Conservation (phyloP, 2,329 filamentous ascomycete genomes). For the Trichoderma polysporum region DNA sequence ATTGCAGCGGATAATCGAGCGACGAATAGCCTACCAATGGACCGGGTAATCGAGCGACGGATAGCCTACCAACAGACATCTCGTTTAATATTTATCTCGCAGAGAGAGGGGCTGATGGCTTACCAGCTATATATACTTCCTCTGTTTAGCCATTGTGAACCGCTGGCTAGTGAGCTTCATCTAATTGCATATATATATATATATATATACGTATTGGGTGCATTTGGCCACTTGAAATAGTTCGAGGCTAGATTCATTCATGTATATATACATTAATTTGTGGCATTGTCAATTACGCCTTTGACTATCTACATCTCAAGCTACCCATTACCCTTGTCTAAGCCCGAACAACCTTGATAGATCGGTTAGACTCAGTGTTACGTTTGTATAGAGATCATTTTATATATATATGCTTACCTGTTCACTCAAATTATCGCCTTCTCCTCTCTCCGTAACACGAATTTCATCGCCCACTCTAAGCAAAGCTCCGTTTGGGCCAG, state of each 20-base stretch:
- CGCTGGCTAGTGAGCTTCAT: background rate
- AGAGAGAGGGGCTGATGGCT: background rate
- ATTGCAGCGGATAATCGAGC: background rate
- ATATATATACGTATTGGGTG: background rate
- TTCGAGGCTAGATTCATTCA: background rate
- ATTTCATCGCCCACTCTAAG: conserved; percentile 29
- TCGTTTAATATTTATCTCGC: too few species aligned
- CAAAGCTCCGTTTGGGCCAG: conserved; percentile 22
- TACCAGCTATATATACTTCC: background rate
- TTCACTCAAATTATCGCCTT: background rate
- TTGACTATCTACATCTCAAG: background rate
- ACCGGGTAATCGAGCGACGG: background rate
- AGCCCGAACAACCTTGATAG: background rate
- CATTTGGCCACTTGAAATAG: background rate
- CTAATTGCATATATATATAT: background rate
- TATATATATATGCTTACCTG: background rate
- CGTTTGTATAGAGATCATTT: background rate
- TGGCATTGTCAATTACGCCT: background rate
- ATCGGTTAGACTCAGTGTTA: background rate
- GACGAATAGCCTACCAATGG: background rate
- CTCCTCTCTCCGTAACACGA: conserved; percentile 17
- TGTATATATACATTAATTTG: background rate
- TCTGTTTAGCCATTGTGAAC: background rate
- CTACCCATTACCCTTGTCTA: background rate
- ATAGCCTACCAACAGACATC: background rate